Base-by-base conservation (phyloP, 192 early-diverging fungal genomes). In the Coemansia sp. region DNA sequence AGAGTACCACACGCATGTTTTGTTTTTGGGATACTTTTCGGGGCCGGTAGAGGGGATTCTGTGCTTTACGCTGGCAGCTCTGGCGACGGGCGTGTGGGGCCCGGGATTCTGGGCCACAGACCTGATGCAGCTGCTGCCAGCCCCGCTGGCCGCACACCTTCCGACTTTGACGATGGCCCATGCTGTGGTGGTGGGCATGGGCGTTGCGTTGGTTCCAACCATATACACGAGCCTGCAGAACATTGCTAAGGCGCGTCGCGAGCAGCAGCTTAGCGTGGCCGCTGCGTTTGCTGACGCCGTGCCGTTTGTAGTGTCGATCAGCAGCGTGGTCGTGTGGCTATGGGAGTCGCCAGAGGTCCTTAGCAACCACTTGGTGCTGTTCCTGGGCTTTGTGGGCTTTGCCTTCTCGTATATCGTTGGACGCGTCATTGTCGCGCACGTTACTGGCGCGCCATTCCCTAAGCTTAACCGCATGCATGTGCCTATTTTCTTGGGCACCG, bases 1-100 rank as follows among this genome's bases (percentile, higher is more conserved):
- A 80, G 91, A 93, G 59, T 94, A 96, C 62, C 90, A 93, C 59
- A 96, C 93, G 3, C 90, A 90, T 10, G 81, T 87, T 1, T 73
- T 96, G 38, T 94, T 88, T 60, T 69, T 96, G 39, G 84, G 87
- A 16, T 84, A 88, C 58, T 88, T 89, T 78, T 89, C 85, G 56
- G 93, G 92, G 5, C 92, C 93, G 36, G 89, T 96, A n/a, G 93
- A 96, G 62, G 93, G 93, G 20, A 84, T 96, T 39, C 42, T 92
- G 40, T 77, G 85, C 58, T 69, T 70, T 30, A 77, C 90, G 46
- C 78, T 85, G 36, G 41, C 66, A 2, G 68, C 90, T 9, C 53
- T 87, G 26, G 62, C 83, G 15, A 85, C 89, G 5, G 89, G 88
- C 43, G 37, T 84, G 7, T 81, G 79, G 45, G 89, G 88, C 64